phyloP scores from a whole-genome alignment of 305 asterid genomes.

The Fraxinus paxiana region DNA sequence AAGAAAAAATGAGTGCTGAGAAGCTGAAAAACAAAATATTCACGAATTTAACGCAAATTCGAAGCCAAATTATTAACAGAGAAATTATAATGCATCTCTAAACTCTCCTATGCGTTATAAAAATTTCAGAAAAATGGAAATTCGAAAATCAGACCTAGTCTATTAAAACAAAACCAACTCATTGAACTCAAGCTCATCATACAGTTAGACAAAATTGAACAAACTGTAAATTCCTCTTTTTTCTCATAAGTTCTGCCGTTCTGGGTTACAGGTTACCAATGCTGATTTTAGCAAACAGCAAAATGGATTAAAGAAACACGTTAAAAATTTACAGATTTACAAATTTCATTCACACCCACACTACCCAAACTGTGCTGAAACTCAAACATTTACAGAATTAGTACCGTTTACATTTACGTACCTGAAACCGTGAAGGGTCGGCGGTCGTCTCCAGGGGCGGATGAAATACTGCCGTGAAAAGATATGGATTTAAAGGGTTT shows the following conservation, averaged over 20 bases:
- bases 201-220: not conserved
- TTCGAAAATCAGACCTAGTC: no score
- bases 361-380: no score
- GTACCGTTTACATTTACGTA: no score
- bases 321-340: no score
- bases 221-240: slow-evolving; percentile 43
- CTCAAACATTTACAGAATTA: no score
- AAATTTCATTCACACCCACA: no score
- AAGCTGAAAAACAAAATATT: not conserved
- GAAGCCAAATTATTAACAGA: not conserved
- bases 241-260: slow-evolving; percentile 68
- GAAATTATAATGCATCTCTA: not conserved
- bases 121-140: no score
- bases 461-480: no score
- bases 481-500: no score
- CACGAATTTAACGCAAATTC: not conserved
- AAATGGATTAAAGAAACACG: no score
- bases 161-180: not conserved
- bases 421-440: no score
- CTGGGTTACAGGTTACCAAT: slow-evolving; percentile 52
- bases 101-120: not conserved
- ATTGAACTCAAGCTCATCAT: not conserved
- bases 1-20: not conserved
- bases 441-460: no score
- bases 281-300: slow-evolving; percentile 24